phyloP scores from a whole-genome alignment of 192 early-diverging fungal genomes.

The Spizellomyces sp. region DNA sequence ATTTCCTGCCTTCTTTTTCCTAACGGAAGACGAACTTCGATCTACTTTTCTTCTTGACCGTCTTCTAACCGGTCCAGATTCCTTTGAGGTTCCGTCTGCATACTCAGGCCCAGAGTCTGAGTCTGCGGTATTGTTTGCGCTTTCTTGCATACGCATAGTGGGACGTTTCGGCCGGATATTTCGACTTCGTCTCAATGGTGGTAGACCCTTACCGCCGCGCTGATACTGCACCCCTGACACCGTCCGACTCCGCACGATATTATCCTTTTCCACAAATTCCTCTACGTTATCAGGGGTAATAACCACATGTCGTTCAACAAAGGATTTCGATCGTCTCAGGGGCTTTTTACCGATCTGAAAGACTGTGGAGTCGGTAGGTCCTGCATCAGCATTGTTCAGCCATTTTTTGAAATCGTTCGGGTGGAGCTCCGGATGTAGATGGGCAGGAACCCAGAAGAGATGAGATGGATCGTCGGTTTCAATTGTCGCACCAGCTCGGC shows the following conservation, averaged over 20 bases:
- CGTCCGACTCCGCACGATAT: slow-evolving; percentile 20
- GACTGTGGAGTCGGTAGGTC: not conserved
- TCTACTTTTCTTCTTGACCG: no score
- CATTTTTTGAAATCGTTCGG: slow-evolving; percentile 32
- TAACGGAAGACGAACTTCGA: no score
- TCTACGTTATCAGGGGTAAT: slow-evolving; percentile 40
- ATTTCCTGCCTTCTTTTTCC: no score
- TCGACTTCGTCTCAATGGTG: slow-evolving; percentile 21
- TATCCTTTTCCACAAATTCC: slow-evolving; percentile 28
- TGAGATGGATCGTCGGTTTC: slow-evolving; percentile 30
- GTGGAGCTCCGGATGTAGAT: slow-evolving; percentile 35
- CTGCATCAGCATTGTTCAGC: slow-evolving; percentile 18
- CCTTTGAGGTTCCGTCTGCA: no score
- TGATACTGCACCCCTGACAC: not conserved
- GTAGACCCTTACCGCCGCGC: slow-evolving; percentile 27
- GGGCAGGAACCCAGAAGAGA: slow-evolving; percentile 40
- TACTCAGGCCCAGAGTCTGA: no score
- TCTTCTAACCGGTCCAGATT: no score
- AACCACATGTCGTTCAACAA: slow-evolving; percentile 39
- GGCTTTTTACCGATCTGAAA: slow-evolving; percentile 25
- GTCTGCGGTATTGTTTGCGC: no score
- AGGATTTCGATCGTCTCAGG: slow-evolving; percentile 37
- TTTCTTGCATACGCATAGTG: not conserved
- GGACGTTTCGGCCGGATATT: slow-evolving; percentile 11
- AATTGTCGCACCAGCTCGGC: slow-evolving; percentile 21